These are phyloP conservation scores for Celoporthe dispersa DNA, from an alignment of 2,329 filamentous ascomycete genomes.

Conservation along the genomic window DNA sequence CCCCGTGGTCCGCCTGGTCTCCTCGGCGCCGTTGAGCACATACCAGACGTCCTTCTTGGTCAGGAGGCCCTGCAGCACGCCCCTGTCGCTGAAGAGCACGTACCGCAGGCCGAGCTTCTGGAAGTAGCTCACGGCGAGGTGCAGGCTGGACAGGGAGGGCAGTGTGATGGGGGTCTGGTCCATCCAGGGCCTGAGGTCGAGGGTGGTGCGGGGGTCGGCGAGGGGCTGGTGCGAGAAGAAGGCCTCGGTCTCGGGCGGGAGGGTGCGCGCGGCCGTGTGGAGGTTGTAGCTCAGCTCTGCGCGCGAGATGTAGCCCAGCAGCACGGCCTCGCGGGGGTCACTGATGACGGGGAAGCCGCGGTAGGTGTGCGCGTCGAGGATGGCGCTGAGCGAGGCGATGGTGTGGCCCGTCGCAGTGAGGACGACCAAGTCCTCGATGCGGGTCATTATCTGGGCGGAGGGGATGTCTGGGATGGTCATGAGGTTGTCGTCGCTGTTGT, in stretches of 20 bases:
- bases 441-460: constrained; percentile 89
- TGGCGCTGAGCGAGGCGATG: constrained; percentile 70
- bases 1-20: constrained; percentile 53
- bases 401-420: constrained; percentile 89
- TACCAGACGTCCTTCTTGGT: constrained; percentile 99
- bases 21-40: constrained; percentile 78
- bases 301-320: constrained; percentile 92
- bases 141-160: constrained; percentile 73
- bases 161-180: constrained; percentile 96
- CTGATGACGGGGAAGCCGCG: constrained; percentile 92
- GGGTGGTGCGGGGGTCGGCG: constrained; percentile 73
- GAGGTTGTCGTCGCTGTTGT: constrained; percentile 77
- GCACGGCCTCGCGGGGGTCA: constrained; percentile 73
- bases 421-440: constrained; percentile 85
- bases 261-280: constrained; percentile 60
- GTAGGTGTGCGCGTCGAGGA: constrained; percentile 76
- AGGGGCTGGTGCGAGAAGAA: constrained; percentile 86
- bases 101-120: constrained; percentile 92
- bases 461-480: constrained; percentile 75
- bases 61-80: constrained; percentile 79
- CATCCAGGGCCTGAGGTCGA: constrained; percentile 97
- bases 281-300: constrained; percentile 87
- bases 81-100: constrained; percentile 83
- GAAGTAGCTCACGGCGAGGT: constrained; percentile 91
- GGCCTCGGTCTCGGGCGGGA: constrained; percentile 74